Base-by-base conservation (phyloP, 371 early-diverging fungal genomes). In the Apophysomyces trapeziformis region DNA sequence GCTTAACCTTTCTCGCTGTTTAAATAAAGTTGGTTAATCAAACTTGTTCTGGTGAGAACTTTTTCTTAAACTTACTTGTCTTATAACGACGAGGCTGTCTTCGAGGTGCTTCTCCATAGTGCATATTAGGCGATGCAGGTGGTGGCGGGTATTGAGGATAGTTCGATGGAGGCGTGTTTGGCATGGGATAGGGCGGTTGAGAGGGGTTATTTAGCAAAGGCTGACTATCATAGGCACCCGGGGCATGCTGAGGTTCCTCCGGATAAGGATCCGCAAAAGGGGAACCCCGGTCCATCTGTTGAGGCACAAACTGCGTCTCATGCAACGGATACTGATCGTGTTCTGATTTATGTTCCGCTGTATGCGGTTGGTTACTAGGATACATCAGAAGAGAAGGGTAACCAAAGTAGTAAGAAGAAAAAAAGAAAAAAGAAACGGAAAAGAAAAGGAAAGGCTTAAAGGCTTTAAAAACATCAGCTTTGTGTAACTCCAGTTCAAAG, bases 51-150 rank as follows among this genome's bases (percentile, higher is more conserved):
- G 8, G 6, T 14, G 37, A 46, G 9, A 43, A 60, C 35, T n/a
- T 13, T 37, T 6, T 54, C 32, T 6, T 4, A 32, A 11, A 66
- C 73, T 83, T 85, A 63, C 87, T 83, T 41, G 89, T 87, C 75
- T 85, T 87, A 71, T 86, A 89, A 38, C 89, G 78, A 38, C 89
- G 82, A 11, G 85, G 76, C 62, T 87, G 87, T n/a, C 84, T 78
- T 35, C 72, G 61, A 2, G 89, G 89, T 4, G 82, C 85, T 21
- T 72, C 76, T 4, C 83, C 85, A 68, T 68, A 84, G 58, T 77
- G 84, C 46, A 63, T 60, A 44, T 70, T 70, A 9, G 76, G 76
- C 12, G 67, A 72, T 57, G 64, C 46, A 5, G 64, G 69, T 50
- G 65, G 54, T 45, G 38, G 59, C 35, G 14, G 50, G 39, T 58